Base-by-base conservation (phyloP, 768 basidiomycete species). In the Xerocomus spinulosus region DNA sequence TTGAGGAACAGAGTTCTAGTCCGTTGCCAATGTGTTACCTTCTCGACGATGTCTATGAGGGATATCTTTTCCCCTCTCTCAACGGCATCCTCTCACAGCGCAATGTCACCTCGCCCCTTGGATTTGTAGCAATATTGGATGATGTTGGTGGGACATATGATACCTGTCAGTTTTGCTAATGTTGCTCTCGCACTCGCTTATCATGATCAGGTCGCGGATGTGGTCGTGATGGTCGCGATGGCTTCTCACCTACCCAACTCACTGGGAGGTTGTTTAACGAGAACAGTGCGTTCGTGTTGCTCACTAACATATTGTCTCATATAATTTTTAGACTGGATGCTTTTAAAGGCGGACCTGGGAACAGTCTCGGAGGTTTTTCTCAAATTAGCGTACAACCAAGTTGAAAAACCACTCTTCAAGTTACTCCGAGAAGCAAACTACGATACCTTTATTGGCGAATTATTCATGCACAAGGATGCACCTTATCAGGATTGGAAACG, bases 101-200 rank as follows among this genome's bases (percentile, higher is more conserved):
- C 29, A 34, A 49, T 24, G 17, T 44, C 30, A 33, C 36, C 5
- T 6, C 18, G 10, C 53, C 44, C 6, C 6, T 42, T 5, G 43
- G 21, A 17, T 54, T 29, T 4, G 49, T n/a, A n/a, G n/a, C 54
- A 2, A 56, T 56, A 41, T 18, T 56, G 3, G 55, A 56, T 25
- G 49, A 47, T 5, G 44, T 54, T 13, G 34, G 46, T 24, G 49
- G 55, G 13, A n/a, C 18, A 21, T 9, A 25, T 24, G 40, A 56
- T 26, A 32, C 24, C 6, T 56, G 55, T 55, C n/a, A 29, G 43
- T 36, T 28, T 30, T n/a, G 12, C 18, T 5, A 32, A 36, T 7
- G 2, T 20, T 30, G 7, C 18, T 29, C 9, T 41, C 12, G 2
- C 10, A 5, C 9, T 6, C 15, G 14, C 41, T 42, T 30, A 42